Evolutionary conservation across 805 yeast species (phyloP), one percentile per base, ranked within the genome.

Genomic region (Diddensiella santjacobensis): DNA sequence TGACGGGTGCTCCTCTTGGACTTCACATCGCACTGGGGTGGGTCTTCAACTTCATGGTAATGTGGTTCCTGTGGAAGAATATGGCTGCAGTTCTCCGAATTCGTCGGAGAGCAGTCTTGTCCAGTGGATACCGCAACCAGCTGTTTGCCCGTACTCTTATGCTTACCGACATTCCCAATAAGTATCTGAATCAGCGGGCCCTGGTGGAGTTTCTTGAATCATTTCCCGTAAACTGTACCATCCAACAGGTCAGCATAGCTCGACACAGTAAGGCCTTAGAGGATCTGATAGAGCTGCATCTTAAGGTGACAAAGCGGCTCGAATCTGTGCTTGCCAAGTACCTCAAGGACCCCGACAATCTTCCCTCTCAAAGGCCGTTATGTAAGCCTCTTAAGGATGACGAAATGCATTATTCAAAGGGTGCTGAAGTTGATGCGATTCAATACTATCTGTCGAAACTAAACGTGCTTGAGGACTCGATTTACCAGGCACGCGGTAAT

Each of bases 11-110:
- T 6, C 63, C 68, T 18, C 50, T 69, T 54, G 50, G 58, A 2
- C 61, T 68, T 13, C 72, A 69, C 40, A 61, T 65, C 2, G 64
- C 59, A 18, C 51, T 67, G 20, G 66, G 65, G 8, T 69, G 66
- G 60, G 53, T 57, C 22, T 44, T 61, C 33, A 61, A 62, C 41
- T 38, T 40, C 39, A 49, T 60, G 1, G 64, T 67, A 4, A 44
- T 64, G 30, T 42, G 46, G 15, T 54, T 64, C 31, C 49, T 68
- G 29, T 62, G 62, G 61, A 42, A 46, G 17, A 61, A 59, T 42
- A 65, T 57, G 43, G 18, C 45, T 4, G 48, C 55, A 17, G 58
- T 66, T 8, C 49, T 66, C 17, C 40, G 35, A 3, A 48, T 63
- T 6, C 57, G 68, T 4, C 52, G 58, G 22, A 45, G 39, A 4